A percentile compares a stretch with the other conserved stretches of the same genome.
Evolutionary conservation across 306 rosid genomes (phyloP).

Genomic region (Cicer bijugum): DNA sequence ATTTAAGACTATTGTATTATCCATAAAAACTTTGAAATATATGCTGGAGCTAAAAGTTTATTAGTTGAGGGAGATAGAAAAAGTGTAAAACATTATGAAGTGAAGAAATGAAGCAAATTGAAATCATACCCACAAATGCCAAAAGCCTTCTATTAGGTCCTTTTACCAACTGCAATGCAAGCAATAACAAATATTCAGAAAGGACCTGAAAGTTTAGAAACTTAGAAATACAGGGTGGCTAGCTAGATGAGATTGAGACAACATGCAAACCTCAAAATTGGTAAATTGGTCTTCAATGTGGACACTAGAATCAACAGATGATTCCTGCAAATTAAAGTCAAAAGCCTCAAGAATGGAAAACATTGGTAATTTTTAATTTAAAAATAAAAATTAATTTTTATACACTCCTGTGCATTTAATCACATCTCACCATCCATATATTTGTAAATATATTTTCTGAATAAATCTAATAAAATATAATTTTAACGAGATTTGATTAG

Average conservation of each 20-base stretch:
- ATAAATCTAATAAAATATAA: no score
- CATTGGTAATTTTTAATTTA: neutral
- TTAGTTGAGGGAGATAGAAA: no score
- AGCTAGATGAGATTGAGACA: slow-evolving; percentile 3
- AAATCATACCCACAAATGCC: slow-evolving; percentile 48
- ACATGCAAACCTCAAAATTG: slow-evolving; percentile 47
- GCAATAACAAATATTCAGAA: neutral
- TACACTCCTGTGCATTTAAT: no score
- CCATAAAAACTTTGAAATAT: no score
- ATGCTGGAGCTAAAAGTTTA: no score
- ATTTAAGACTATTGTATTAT: no score
- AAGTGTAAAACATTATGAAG: neutral
- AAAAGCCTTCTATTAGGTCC: slow-evolving; percentile 52
- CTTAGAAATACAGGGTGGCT: neutral
- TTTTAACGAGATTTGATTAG: no score
- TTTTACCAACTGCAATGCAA: slow-evolving; percentile 50
- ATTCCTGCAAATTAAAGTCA: slow-evolving; percentile 42
- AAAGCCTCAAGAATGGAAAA: neutral
- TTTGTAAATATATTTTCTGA: no score
- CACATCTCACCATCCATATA: no score
- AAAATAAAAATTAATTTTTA: neutral
- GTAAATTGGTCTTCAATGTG: slow-evolving; percentile 37
- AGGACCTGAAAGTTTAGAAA: no score
- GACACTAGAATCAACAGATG: slow-evolving; percentile 44
- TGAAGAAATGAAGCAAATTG: neutral